Base-by-base conservation (phyloP, 805 yeast species). In the Lipomyces starkeyi region DNA sequence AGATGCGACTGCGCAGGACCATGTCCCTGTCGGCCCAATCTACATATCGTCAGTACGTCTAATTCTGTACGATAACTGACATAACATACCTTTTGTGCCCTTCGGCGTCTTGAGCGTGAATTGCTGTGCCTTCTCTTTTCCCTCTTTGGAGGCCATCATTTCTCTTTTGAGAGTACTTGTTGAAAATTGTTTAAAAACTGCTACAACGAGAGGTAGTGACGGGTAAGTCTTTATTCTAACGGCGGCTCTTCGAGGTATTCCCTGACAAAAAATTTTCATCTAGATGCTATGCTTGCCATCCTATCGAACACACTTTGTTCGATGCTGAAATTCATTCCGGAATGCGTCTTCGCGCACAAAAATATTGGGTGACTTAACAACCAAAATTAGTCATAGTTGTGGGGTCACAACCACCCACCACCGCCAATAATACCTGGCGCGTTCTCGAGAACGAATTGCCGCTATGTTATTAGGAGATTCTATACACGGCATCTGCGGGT, bases 1-100 rank as follows among this genome's bases (percentile, higher is more conserved):
- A 95, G 69, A 95, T 86, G 53, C 91, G 95, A 75, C 91, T 94
- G 80, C 99, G 88, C 73, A 95, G 87, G 53, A 93, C 90, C 98
- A 95, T 95, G 78, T 95, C 99, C 78, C 90, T 90, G 75, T 95
- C 99, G 71, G 97, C 91, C 99, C 99, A 95, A 80, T 95, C 99
- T 71, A 25, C 11, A 25, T 14, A 32, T 17, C 27, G 47, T 40
- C 54, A 67, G 40, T 32, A 49, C 25, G 22, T 9, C 59, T 37
- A 53, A 43, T 2, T 22, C 3, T 2, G 37, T 29, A 43, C 20
- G 14, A 37, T 25, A 25, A 29, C 6, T n/a, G 25, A 20, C 1
- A 47, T 27, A 6, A 61, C 63, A 13, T 32, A 71, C 73, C 74
- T 63, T 73, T 73, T 11, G 75, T 88, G 72, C 99, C 99, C 79